Percentiles rank a stretch among this genome's conserved stretches.
Evolutionary conservation across 495 filamentous ascomycete species (phyloP).

Genomic region (Emericellopsis terricola): DNA sequence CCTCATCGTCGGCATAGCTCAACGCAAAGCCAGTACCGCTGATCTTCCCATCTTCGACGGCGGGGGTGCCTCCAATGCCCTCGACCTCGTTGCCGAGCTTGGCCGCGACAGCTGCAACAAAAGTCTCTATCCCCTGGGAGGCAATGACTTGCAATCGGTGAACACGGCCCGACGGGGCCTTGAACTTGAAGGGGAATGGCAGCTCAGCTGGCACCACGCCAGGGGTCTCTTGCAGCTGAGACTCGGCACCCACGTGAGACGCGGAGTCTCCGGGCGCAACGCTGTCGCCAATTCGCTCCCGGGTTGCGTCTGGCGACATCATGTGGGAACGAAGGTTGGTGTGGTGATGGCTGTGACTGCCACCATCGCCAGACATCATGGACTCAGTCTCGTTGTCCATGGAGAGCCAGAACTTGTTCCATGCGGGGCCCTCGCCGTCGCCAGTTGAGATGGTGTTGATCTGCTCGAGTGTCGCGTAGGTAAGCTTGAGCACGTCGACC

Average conservation of each 20-base stretch:
- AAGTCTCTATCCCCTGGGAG: constrained; percentile 59
- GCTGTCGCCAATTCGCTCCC: constrained; percentile 43
- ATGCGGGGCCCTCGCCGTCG: constrained; percentile 88
- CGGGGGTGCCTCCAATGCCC: constrained; percentile 65
- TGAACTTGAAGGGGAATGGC: constrained; percentile 98
- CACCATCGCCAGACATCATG: constrained; percentile 78
- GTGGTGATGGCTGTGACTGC: constrained; percentile 22
- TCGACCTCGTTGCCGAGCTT: constrained; percentile 84
- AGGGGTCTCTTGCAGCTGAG: constrained; percentile 46
- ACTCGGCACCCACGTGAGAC: constrained; percentile 74
- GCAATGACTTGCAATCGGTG: constrained; percentile 79
- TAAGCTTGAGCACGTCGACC: constrained; percentile 96
- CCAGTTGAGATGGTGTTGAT: constrained; percentile 51
- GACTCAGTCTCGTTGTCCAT: constrained; percentile 94
- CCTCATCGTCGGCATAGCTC: constrained; percentile 94
- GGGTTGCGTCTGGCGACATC: constrained; percentile 59
- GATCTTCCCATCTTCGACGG: constrained; percentile 59
- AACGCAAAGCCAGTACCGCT: constrained; percentile 73
- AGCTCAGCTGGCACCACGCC: constrained; percentile 38
- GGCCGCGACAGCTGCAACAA: constrained; percentile 59
- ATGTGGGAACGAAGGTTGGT: constrained; percentile 29
- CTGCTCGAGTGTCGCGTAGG: constrained; percentile 94
- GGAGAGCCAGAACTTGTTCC: constrained; percentile 99
- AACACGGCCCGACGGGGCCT: constrained; percentile 88
- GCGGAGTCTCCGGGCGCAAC: constrained; percentile 87